phyloP scores from a whole-genome alignment of 306 rosid genomes.

The Prunus mira region DNA sequence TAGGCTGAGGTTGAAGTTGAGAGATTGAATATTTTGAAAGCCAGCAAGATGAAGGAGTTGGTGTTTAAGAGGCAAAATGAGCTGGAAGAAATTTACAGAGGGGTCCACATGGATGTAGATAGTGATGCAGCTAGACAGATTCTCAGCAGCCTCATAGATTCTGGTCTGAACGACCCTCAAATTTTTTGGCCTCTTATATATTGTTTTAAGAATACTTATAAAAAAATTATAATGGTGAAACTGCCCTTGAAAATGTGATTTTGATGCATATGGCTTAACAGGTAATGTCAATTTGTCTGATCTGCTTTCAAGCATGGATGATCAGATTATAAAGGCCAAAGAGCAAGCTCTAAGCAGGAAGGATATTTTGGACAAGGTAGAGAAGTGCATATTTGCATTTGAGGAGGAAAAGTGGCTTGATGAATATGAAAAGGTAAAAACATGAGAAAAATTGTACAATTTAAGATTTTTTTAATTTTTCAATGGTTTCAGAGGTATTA shows the following conservation, averaged over 20 bases:
- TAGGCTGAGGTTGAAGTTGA: conserved; percentile 70
- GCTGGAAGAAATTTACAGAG: conserved; percentile 78
- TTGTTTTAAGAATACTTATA: not conserved
- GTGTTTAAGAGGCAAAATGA: conserved; percentile 80
- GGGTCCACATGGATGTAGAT: conserved; percentile 82
- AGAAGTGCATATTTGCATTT: conserved; percentile 76
- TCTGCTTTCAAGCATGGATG: conserved; percentile 85
- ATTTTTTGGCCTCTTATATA: not conserved
- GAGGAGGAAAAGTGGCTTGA: conserved; percentile 97
- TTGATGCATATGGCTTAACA: conserved; percentile 30
- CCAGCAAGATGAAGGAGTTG: conserved; percentile 75
- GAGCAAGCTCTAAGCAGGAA: conserved; percentile 85
- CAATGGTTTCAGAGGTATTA: not conserved
- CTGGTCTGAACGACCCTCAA: conserved; percentile 46
- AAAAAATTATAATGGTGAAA: not conserved
- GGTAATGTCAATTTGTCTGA: conserved; percentile 59
- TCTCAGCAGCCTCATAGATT: conserved; percentile 61
- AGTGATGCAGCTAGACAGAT: conserved; percentile 59
- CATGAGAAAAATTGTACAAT: not conserved
- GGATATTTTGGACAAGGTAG: conserved; percentile 87
- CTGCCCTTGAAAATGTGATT: not conserved
- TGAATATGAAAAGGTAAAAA: conserved; percentile 84
- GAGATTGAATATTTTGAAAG: conserved; percentile 69
- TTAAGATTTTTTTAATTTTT: not conserved
- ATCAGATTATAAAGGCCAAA: conserved; percentile 70